phyloP scores from a whole-genome alignment of 805 yeast species.

The Spathaspora girioi region DNA sequence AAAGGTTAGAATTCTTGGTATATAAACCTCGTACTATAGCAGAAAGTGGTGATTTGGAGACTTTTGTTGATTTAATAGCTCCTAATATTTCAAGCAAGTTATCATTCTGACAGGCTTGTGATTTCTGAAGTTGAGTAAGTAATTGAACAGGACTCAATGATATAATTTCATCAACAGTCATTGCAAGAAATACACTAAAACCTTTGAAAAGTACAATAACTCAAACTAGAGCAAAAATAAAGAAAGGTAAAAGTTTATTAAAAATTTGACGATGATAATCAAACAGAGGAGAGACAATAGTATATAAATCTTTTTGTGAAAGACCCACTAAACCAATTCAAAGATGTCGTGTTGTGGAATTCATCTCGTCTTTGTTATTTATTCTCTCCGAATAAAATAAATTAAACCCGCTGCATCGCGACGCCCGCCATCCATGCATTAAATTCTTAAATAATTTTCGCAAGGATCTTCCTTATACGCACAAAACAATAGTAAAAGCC shows the following conservation, averaged over 20 bases:
- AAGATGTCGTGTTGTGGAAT: background rate
- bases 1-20: slow-evolving; percentile 32
- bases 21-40: slow-evolving; percentile 37
- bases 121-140: slow-evolving; percentile 5
- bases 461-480: background rate
- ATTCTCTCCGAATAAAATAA: background rate
- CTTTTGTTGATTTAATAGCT: slow-evolving; percentile 26
- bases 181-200: background rate
- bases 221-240: background rate
- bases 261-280: background rate
- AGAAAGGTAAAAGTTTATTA: background rate
- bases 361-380: background rate
- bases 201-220: background rate
- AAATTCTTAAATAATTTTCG: background rate
- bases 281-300: background rate
- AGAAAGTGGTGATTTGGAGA: slow-evolving; percentile 19
- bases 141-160: background rate
- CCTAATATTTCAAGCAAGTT: slow-evolving; percentile 34
- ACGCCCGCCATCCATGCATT: background rate
- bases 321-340: background rate
- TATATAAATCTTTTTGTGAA: background rate
- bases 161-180: background rate
- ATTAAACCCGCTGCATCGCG: background rate
- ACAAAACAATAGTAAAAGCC: background rate
- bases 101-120: slow-evolving; percentile 16